Percentiles rank a stretch among this genome's conserved stretches.
Conservation (phyloP, 331 rosid species). For the Ulmus americana region DNA sequence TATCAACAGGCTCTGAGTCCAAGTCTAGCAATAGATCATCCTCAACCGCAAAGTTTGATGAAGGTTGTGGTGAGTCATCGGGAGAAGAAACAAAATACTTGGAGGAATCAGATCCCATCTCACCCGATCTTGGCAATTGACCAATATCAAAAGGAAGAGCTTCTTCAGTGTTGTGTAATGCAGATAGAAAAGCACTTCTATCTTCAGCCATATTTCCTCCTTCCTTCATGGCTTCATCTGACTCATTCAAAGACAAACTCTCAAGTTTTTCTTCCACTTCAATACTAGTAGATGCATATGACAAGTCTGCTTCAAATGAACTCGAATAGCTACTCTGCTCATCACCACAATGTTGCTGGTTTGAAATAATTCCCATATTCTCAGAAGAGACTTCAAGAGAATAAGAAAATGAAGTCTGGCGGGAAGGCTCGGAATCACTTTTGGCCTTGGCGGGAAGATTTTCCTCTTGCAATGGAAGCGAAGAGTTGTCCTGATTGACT, state of each 20-base stretch:
- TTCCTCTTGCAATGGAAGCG: conserved; percentile 23
- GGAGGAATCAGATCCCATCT: conserved; percentile 19
- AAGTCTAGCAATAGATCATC: conserved; percentile 29
- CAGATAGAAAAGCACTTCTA: conserved; percentile 43
- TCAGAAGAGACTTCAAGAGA: conserved; percentile 18
- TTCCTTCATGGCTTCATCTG: conserved; percentile 26
- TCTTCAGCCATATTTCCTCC: conserved; percentile 44
- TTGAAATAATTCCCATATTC: conserved; percentile 13
- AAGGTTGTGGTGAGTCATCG: conserved; percentile 19
- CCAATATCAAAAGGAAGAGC: conserved; percentile 28
- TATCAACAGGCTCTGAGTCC: conserved; percentile 25
- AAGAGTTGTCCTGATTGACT: conserved; percentile 18
- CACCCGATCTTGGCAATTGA: conserved; percentile 27
- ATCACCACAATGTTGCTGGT: conserved; percentile 18
- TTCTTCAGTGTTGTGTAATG: conserved; percentile 44
- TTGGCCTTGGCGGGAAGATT: conserved; percentile 25
- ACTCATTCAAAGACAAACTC: conserved; percentile 35
- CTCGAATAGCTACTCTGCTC: conserved; percentile 27
- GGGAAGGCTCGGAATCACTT: conserved; percentile 26
- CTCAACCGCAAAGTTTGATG: conserved; percentile 29
- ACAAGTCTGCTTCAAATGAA: conserved; percentile 24
- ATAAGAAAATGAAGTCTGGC: conserved; percentile 30
- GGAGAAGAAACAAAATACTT: conserved; percentile 25
- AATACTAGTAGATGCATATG: conserved; percentile 24
- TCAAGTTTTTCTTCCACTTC: conserved; percentile 39